Evolutionary conservation across 140 eudicot species (phyloP), one percentile per base, ranked within the genome.

Genomic region (Artemisia princeps): DNA sequence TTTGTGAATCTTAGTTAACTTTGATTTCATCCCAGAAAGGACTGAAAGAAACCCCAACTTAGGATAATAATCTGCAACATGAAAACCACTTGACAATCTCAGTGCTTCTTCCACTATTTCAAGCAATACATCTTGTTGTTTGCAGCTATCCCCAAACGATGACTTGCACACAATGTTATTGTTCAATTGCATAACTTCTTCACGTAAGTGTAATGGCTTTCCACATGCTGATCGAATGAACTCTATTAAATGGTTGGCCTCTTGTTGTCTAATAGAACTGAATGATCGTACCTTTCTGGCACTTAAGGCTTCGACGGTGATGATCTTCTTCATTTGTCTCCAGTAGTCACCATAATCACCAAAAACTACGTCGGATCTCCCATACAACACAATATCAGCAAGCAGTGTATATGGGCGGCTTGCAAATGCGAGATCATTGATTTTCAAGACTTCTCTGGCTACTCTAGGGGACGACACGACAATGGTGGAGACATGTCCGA

Each of bases 301-400:
- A 46, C 69, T 64, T 1, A 64, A n/a, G 44, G 49, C 37, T 49
- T 64, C 67, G 4, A 13, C 7, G 15, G 57, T 12, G 23, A 64
- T 14, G 2, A 64, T 45, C 44, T 64, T 64, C 20, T 64, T 64
- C 69, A 64, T 45, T 48, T 64, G 69, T 64, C 69, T 7, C 69
- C 69, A 64, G 16, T 64, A 64, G 13, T 48, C 58, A 12, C 70
- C 13, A 14, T 48, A 64, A 6, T 42, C 42, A 6, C 58, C 70
- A 48, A 64, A 8, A 44, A n/a, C 58, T 2, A 48, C 14, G 13
- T 48, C 70, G 12, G 55, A 11, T 5, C 45, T 28, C 13, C 70
- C 59, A 23, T 64, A 48, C n/a, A 64, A 5, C 22, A 23, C 44
- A 10, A 64, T 64, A 20, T 64, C 57, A 9, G 58, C 40, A 5